Base-by-base conservation (phyloP, 2,329 filamentous ascomycete species). In the Aphanoascus verrucosus region DNA sequence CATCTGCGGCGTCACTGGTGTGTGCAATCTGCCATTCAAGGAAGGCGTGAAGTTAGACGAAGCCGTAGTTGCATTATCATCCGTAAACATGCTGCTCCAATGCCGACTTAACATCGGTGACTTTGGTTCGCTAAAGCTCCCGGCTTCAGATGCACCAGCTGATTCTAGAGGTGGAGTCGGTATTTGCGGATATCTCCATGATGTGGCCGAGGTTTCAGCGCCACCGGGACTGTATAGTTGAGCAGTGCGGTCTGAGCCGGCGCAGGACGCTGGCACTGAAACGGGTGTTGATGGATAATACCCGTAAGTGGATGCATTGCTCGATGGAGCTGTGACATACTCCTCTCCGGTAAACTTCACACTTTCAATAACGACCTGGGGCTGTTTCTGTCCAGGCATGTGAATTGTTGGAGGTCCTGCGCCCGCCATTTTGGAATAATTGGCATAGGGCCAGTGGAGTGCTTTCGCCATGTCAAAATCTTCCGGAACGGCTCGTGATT, bases 391-490 rank as follows among this genome's bases (percentile, higher is more conserved):
- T 37, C 60, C 44, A 14, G 19, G 8, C 6, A 28, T 28, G 20
- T 12, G n/a, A 17, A 28, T 40, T 17, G 28, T 37, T 43, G 43
- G 73, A 49, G 65, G 68, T 38, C 75, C 71, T 38, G 73, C 76
- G 43, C 71, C 68, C 56, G 77, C 64, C n/a, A 76, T 69, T 41
- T 74, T 74, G 53, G 74, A 73, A 49, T 75, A 69, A 28, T 66
- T 71, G 45, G 71, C 72, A 56, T 77, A 79, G 0, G 75, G 75
- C 37, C 76, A 76, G 55, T 80, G 76, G n/a, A 81, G 65, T 40
- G 79, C 77, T 63, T 79, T 77, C 37, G 75, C 74, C 62, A 79
- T 80, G 62, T 82, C 78, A 59, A 82, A 82, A 61, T 79, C 73
- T 53, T 80, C 78, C 9, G 79, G 79, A 34, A 82, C 65, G 8